phyloP scores from a whole-genome alignment of 768 basidiomycete genomes.

The Crucibulum laeve region DNA sequence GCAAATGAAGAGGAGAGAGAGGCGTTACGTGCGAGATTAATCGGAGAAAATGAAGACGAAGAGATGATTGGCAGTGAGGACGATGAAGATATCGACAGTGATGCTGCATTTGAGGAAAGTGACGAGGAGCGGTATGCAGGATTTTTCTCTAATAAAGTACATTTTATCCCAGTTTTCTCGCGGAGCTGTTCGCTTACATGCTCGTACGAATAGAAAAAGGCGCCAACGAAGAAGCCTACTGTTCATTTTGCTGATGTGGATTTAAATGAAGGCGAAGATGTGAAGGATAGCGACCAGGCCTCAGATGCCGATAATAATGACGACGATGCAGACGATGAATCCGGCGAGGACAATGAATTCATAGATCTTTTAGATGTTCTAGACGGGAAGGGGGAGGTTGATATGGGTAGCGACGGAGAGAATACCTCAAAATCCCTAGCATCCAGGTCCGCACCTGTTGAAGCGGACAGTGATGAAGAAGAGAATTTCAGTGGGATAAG shows the following conservation, averaged over 20 bases:
- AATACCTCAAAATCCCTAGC: constrained; percentile 22
- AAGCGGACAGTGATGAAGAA: constrained; percentile 9
- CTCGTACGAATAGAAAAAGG: constrained; percentile 19
- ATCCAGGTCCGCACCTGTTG: constrained; percentile 9
- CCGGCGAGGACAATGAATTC: constrained; percentile 49
- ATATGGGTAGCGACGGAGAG: constrained; percentile 34
- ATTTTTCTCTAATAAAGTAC: constrained; percentile 47
- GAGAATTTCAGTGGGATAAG: constrained; percentile 33
- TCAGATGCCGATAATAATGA: constrained; percentile 30
- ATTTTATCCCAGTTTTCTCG: constrained; percentile 8
- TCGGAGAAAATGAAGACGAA: constrained; percentile 48
- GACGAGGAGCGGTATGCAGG: constrained; percentile 78
- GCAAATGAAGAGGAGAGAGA: constrained; percentile 34
- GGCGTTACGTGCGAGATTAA: constrained; percentile 38
- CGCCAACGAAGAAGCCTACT: constrained; percentile 21
- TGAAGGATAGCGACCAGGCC: constrained; percentile 30
- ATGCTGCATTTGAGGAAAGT: constrained; percentile 78
- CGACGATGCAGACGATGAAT: constrained; percentile 42
- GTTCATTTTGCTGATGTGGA: constrained; percentile 56
- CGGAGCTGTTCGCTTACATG: constrained; percentile 1
- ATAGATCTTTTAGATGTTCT: constrained; percentile 64
- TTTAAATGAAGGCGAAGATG: constrained; percentile 55
- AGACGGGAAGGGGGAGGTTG: constrained; percentile 55
- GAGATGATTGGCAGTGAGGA: constrained; percentile 60
- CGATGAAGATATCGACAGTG: constrained; percentile 85